Evolutionary conservation across 352 stramenopile species (phyloP).

Genomic region (Aphanomyces cochlioides): DNA sequence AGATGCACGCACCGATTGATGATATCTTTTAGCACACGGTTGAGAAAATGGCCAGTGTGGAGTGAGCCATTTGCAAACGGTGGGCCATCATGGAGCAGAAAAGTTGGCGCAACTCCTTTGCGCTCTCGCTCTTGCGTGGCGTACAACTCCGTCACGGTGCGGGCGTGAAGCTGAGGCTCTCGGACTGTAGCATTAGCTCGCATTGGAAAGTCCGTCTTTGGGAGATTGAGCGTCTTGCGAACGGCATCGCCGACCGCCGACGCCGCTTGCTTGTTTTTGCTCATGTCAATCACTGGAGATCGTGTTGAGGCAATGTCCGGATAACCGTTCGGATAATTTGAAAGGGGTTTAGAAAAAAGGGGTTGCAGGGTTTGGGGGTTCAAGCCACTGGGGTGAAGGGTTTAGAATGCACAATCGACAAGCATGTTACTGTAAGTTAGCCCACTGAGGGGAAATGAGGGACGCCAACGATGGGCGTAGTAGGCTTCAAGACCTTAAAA

Average conservation of each 20-base stretch:
- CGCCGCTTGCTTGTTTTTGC: constrained; percentile 39
- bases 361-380: too few species aligned
- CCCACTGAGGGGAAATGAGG: too few species aligned
- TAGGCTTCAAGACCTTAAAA: too few species aligned
- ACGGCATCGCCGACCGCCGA: constrained; percentile 54
- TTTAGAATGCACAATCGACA: too few species aligned
- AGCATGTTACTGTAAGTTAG: too few species aligned
- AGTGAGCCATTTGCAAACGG: constrained; percentile 98
- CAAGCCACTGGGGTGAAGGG: too few species aligned
- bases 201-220: constrained; percentile 94
- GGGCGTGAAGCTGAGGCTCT: constrained; percentile 65
- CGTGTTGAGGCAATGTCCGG: background rate
- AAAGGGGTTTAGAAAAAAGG: too few species aligned
- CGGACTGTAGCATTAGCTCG: constrained; percentile 89
- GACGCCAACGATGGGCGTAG: too few species aligned
- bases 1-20: constrained; percentile 88
- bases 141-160: constrained; percentile 66
- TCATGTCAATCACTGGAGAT: constrained; percentile 23
- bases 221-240: constrained; percentile 93
- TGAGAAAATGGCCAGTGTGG: constrained; percentile 95
- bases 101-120: constrained; percentile 45
- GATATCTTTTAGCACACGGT: constrained; percentile 96
- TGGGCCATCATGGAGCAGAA: constrained; percentile 97
- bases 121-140: constrained; percentile 40
- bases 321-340: background rate